Base-by-base conservation (phyloP, 768 basidiomycete genomes). In the Kwoniella sp. region DNA sequence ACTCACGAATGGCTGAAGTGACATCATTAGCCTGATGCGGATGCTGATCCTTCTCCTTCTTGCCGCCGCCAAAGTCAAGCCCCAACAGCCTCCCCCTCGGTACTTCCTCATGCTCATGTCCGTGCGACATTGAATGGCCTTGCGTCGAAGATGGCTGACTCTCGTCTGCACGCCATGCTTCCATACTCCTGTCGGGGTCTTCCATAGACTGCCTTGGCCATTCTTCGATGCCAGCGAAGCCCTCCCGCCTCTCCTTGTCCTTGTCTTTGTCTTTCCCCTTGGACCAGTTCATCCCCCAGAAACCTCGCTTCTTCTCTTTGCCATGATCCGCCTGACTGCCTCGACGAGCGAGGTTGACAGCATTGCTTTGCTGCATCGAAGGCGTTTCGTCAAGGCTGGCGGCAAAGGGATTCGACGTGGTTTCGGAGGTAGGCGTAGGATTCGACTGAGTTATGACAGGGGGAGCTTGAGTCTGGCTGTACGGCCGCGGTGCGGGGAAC, bases 1-100 rank as follows among this genome's bases (percentile, higher is more conserved):
- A 65, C 68, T 59, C 45, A 70, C 68, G 65, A 23, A 70, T 70
- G 38, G 68, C 68, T 11, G 56, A 28, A 15, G 46, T 52, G 15
- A 64, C 68, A 37, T 60, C 60, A 20, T 61, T 58, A 36, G n/a
- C 14, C 25, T 37, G 49, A 11, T 42, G 33, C 48, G 20, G 12
- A 27, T 36, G 33, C 39, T 46, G 48, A 9, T 38, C 25, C 25
- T 53, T 51, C 45, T 51, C 29, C 29, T 40, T 40, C 27, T 41
- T 51, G 12, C 38, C 49, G 10, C 48, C 48, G 27, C 31, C 57
- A 33, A 46, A 45, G 28, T 55, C 57, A 22, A 58, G 22, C 1
- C 53, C 53, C 22, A 59, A 31, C n/a, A 58, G 26, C 27, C 50
- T 47, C 4, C 44, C 47, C 12, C 56, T 38, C 4, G 40, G n/a